Percentiles rank a stretch among this genome's conserved stretches.
These are phyloP conservation scores for Moringa oleifera DNA, from an alignment of 345 rosid species.

Conservation along the genomic window DNA sequence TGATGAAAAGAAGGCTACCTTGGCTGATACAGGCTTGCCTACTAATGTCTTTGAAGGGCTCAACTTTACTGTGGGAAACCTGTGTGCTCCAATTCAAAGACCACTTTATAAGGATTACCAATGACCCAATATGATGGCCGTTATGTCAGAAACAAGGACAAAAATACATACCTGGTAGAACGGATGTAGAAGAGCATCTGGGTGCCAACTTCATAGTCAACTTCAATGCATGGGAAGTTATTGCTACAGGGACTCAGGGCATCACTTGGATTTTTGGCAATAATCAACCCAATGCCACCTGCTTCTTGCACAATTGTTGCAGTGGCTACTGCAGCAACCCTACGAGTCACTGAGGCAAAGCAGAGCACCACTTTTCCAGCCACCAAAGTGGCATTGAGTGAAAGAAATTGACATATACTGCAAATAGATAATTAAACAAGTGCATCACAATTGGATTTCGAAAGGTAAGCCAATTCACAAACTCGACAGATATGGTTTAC, in stretches of 20 bases:
- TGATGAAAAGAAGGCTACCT: constrained; percentile 37
- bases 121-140: no score
- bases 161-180: constrained; percentile 23
- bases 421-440: no score
- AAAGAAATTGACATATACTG: constrained; percentile 16
- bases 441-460: no score
- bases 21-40: constrained; percentile 29
- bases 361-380: constrained; percentile 32
- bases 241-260: constrained; percentile 18
- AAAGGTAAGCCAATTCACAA: no score
- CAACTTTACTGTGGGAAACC: constrained; percentile 17
- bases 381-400: constrained; percentile 8
- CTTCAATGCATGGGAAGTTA: constrained; percentile 29
- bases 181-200: constrained; percentile 28
- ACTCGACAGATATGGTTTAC: no score
- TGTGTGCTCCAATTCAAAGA: background rate
- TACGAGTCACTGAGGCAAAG: constrained; percentile 17
- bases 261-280: constrained; percentile 28
- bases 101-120: no score
- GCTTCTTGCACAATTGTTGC: constrained; percentile 24
- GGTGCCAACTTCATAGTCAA: constrained; percentile 33
- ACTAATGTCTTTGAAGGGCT: constrained; percentile 22
- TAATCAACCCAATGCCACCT: constrained; percentile 34
- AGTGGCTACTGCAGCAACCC: constrained; percentile 15
- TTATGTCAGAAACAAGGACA: no score